A percentile compares a stretch with the other conserved stretches of the same genome.
Evolutionary conservation across 2,329 filamentous ascomycete genomes (phyloP).

Genomic region (Westerdykella aurantiaca): DNA sequence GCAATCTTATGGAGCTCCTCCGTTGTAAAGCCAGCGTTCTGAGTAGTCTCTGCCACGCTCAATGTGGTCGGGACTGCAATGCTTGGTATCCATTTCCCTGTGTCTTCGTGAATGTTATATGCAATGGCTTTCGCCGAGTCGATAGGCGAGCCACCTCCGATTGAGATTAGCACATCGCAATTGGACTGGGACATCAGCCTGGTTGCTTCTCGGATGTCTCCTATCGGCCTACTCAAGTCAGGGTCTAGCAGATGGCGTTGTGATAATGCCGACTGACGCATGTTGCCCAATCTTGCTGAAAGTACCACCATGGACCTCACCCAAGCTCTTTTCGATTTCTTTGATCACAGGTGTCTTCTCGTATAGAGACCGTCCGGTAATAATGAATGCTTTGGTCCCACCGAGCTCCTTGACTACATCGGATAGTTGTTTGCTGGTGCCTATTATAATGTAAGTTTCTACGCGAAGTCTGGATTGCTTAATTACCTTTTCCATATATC

Average conservation of each 20-base stretch:
- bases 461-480: not conserved
- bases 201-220: slow-evolving; percentile 33
- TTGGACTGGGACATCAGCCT: slow-evolving; percentile 32
- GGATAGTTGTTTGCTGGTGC: slow-evolving; percentile 29
- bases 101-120: slow-evolving; percentile 35
- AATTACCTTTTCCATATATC: slow-evolving; percentile 32
- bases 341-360: slow-evolving; percentile 51
- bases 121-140: slow-evolving; percentile 41
- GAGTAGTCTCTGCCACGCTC: slow-evolving; percentile 52
- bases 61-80: slow-evolving; percentile 37
- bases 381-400: slow-evolving; percentile 50
- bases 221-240: slow-evolving; percentile 26
- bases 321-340: slow-evolving; percentile 46
- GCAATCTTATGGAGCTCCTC: slow-evolving; percentile 48
- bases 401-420: slow-evolving; percentile 31
- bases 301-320: slow-evolving; percentile 47
- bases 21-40: slow-evolving; percentile 48
- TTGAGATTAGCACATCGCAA: slow-evolving; percentile 31
- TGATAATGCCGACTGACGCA: slow-evolving; percentile 40
- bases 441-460: slow-evolving; percentile 11
- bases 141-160: slow-evolving; percentile 49
- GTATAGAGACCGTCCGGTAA: slow-evolving; percentile 50
- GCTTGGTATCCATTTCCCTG: slow-evolving; percentile 34
- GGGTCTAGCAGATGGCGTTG: not conserved
- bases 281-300: slow-evolving; percentile 53